These are phyloP conservation scores for Apiospora saccharicola DNA, from an alignment of 2,329 filamentous ascomycete species.

Conservation along the genomic window DNA sequence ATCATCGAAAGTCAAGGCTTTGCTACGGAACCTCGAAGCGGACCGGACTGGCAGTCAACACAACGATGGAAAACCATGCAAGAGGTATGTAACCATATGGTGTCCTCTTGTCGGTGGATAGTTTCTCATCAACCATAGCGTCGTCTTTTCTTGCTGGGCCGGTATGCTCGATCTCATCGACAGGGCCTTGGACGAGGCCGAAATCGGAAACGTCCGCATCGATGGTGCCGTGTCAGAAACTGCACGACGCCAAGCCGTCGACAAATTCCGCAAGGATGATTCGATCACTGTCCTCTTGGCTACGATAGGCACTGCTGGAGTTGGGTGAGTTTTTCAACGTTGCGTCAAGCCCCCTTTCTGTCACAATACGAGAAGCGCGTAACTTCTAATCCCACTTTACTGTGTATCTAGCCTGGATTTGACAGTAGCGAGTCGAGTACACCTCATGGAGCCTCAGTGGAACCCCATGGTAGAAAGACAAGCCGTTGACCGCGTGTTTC, in stretches of 20 bases:
- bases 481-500: neutral
- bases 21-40: neutral
- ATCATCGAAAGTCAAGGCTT: neutral
- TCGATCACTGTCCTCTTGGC: neutral
- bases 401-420: constrained; percentile 24
- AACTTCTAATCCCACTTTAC: too few relatives aligned
- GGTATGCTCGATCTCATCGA: neutral
- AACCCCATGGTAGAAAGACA: constrained; percentile 7
- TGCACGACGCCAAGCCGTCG: neutral
- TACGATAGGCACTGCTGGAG: neutral
- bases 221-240: neutral
- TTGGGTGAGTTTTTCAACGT: neutral
- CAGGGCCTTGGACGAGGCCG: neutral
- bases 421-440: neutral
- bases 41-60: too few relatives aligned
- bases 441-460: constrained; percentile 4
- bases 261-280: neutral
- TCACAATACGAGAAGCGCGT: too few relatives aligned
- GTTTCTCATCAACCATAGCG: neutral
- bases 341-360: too few relatives aligned
- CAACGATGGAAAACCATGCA: too few relatives aligned
- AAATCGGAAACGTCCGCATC: neutral
- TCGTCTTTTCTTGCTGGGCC: neutral
- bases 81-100: too few relatives aligned
- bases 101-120: too few relatives aligned